phyloP scores from a whole-genome alignment of 1,284 basidiomycete species.

The Ceratobasidium sp. region DNA sequence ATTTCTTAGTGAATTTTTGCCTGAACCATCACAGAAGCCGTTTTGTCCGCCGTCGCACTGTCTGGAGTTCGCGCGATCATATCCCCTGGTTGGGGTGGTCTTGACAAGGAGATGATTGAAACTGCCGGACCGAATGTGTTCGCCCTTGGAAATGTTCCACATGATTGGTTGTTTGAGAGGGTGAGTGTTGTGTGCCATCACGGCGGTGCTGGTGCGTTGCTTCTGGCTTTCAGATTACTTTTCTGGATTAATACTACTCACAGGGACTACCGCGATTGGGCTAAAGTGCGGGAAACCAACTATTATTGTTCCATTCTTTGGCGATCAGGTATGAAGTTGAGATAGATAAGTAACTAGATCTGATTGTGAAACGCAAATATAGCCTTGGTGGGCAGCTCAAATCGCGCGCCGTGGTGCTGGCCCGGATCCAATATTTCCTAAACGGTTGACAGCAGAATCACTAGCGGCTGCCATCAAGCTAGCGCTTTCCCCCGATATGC shows the following conservation, averaged over 20 bases:
- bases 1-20: no score
- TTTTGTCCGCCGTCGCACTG: constrained; percentile 69
- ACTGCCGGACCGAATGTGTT: constrained; percentile 65
- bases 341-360: constrained; percentile 54
- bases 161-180: constrained; percentile 56
- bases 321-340: constrained; percentile 65
- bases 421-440: constrained; percentile 70
- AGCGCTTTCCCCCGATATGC: constrained; percentile 63
- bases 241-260: constrained; percentile 17
- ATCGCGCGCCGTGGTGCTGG: constrained; percentile 64
- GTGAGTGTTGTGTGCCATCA: constrained; percentile 78
- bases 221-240: background rate
- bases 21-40: constrained; percentile 58
- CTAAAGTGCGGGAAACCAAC: constrained; percentile 74
- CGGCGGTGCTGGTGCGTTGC: constrained; percentile 66
- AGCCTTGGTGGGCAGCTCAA: constrained; percentile 53
- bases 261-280: constrained; percentile 73
- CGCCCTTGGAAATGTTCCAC: constrained; percentile 54
- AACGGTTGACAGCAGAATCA: constrained; percentile 66
- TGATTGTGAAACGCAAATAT: constrained; percentile 4
- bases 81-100: constrained; percentile 73
- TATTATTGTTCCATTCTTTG: constrained; percentile 77
- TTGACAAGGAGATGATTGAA: constrained; percentile 66
- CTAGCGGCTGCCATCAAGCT: constrained; percentile 69
- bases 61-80: constrained; percentile 71